Base-by-base conservation (phyloP, 1,284 basidiomycete genomes). In the Sutorius eximius region DNA sequence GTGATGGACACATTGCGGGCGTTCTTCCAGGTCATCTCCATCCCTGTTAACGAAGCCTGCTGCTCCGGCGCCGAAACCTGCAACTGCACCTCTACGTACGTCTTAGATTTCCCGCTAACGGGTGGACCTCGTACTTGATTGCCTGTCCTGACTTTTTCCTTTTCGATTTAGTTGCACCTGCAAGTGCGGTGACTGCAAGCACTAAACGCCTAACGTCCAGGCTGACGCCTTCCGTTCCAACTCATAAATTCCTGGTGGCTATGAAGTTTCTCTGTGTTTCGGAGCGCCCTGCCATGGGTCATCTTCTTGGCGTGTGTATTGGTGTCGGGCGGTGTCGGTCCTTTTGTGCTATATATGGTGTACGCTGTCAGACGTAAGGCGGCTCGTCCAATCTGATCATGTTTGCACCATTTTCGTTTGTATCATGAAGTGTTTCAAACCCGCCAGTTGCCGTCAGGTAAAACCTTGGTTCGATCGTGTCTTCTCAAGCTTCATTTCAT, bases 21-120 rank as follows among this genome's bases (percentile, higher is more conserved):
- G 13, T n/a, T 42, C 5, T 40, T 47, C 24, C 12, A 65, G 64
- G 24, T 57, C 49, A 55, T 18, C 47, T 51, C 66, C 43, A 55
- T 63, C 56, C 64, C 57, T 29, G 57, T 67, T 10, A 67, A 65
- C 53, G 44, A 66, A n/a, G 56, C 64, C 22, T 65, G 62, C 64
- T 68, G 66, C 57, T 15, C 48, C 24, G 29, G 41, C 48, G 9
- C 34, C 18, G 12, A 42, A 0, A 2, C 20, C 4, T 67, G 66
- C 53, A 38, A 5, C 15, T 65, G 63, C 51, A 6, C 16, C 13
- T 40, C 64, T 1, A 37, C 12, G 62, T 65, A 53, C 0, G 56
- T 46, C 7, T 34, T 3, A n/a, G 1, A 22, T 20, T 33, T 3
- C 16, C 24, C 5, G 4, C 5, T 7, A 1, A 5, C 49, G 16